A percentile compares a stretch with the other conserved stretches of the same genome.
These are phyloP conservation scores for Pseudogymnoascus sp. DNA, from an alignment of 2,329 filamentous ascomycete species.

Conservation along the genomic window DNA sequence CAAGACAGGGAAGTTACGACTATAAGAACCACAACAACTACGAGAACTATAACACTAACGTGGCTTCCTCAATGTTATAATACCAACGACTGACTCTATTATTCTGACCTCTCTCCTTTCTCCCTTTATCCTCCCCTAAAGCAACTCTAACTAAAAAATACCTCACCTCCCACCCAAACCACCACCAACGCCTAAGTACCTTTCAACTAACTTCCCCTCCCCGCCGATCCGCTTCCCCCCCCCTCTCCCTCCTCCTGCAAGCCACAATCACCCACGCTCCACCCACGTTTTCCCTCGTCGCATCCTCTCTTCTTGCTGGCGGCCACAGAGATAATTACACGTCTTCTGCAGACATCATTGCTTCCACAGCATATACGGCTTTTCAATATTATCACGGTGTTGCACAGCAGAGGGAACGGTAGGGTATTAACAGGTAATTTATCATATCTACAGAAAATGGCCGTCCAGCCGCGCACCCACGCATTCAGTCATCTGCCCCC, in stretches of 20 bases:
- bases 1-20: not conserved
- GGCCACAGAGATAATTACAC: not conserved
- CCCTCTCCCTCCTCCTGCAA: not conserved
- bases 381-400: not conserved
- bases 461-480: not conserved
- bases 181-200: not conserved
- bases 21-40: not conserved
- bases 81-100: not conserved
- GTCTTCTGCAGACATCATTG: not conserved
- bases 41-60: not conserved
- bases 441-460: not conserved
- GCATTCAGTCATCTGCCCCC: not conserved
- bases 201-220: not conserved
- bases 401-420: not conserved
- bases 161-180: not conserved
- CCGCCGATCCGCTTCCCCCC: not conserved
- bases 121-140: not conserved
- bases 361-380: not conserved
- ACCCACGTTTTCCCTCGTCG: not conserved
- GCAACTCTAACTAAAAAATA: not conserved
- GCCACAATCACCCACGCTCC: not conserved
- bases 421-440: slow-evolving; percentile 2
- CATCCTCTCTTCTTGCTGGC: not conserved
- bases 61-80: not conserved
- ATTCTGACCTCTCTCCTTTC: not conserved